A percentile compares a stretch with the other conserved stretches of the same genome.
Evolutionary conservation across 2,329 filamentous ascomycete genomes (phyloP).

Genomic region (Exophiala lecanii-corni): DNA sequence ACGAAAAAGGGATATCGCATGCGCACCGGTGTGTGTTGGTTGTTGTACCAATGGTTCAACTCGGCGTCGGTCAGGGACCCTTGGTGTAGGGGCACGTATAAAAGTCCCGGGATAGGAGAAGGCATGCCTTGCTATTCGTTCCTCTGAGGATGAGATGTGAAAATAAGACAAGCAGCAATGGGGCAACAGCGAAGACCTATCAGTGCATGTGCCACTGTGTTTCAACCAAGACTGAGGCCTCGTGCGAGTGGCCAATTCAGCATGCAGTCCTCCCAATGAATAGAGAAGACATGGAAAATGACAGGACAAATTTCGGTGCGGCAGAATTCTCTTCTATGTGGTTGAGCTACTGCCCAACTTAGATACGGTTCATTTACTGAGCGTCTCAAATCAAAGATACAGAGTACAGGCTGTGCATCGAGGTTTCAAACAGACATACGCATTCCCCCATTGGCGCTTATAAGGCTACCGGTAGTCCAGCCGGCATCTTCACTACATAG

Average conservation of each 20-base stretch:
- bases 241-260: too few relatives aligned
- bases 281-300: too few relatives aligned
- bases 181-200: neutral
- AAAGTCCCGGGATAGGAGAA: slow-evolving; percentile 55
- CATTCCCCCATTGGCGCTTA: slow-evolving; percentile 76
- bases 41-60: slow-evolving; percentile 92
- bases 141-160: neutral
- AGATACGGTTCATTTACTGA: too few relatives aligned
- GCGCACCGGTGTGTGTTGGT: slow-evolving; percentile 82
- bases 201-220: too few relatives aligned
- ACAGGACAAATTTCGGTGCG: too few relatives aligned
- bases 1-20: slow-evolving; percentile 68
- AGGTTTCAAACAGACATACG: neutral
- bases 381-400: too few relatives aligned
- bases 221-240: too few relatives aligned
- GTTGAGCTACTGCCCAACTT: too few relatives aligned
- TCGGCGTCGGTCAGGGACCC: neutral
- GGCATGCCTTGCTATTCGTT: neutral
- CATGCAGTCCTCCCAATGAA: too few relatives aligned
- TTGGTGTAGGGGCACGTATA: slow-evolving; percentile 84
- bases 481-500: slow-evolving; percentile 62
- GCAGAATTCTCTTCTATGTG: too few relatives aligned
- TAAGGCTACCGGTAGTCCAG: slow-evolving; percentile 73
- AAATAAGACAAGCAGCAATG: neutral
- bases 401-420: too few relatives aligned